Base-by-base conservation (phyloP, 495 filamentous ascomycete genomes). In the Xylaria nigripes region DNA sequence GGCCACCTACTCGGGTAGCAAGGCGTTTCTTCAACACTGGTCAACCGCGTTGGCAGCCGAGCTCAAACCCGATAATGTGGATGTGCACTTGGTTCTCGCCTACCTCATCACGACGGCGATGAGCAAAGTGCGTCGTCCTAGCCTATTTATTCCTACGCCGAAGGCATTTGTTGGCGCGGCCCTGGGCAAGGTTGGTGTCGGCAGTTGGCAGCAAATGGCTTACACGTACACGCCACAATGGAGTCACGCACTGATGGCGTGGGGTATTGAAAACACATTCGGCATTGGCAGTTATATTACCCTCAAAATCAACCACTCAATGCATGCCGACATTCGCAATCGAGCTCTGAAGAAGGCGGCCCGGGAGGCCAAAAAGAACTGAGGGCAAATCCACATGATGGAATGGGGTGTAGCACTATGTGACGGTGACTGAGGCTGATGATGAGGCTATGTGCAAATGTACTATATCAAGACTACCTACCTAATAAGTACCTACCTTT, bases 21-120 rank as follows among this genome's bases (percentile, higher is more conserved):
- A 99, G 75, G 92, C 94, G 22, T 99, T 99, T 79, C 79, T 99
- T 53, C 91, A 96, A 70, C 84, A 94, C 67, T 99, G 94, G 94
- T 95, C 89, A 43, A 84, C 82, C 3, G 81, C 94, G 36, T 81
- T 99, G 2, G 86, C 84, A 23, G 76, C 87, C 10, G 94, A 99
- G 70, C 77, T 97, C 22, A 82, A 83, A 57, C 81, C 81, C 1
- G 73, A 87, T 59, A 86, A 87, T 50, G 82, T 99, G 25, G 82
- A 85, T 41, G 91, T 96, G 38, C 80, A 96, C 63, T 78, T 96
- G 38, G 84, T 93, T 23, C 79, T 96, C 58, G 86, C 84, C 58
- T 92, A 99, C 70, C 81, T 99, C 55, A 88, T 99, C 63, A 91
- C 88, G 21, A 87, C 86, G 13, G 89, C 93, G 50, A 97, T 99